Conservation (phyloP, 2,329 filamentous ascomycete genomes). For the Thielaviopsis ethacetica region DNA sequence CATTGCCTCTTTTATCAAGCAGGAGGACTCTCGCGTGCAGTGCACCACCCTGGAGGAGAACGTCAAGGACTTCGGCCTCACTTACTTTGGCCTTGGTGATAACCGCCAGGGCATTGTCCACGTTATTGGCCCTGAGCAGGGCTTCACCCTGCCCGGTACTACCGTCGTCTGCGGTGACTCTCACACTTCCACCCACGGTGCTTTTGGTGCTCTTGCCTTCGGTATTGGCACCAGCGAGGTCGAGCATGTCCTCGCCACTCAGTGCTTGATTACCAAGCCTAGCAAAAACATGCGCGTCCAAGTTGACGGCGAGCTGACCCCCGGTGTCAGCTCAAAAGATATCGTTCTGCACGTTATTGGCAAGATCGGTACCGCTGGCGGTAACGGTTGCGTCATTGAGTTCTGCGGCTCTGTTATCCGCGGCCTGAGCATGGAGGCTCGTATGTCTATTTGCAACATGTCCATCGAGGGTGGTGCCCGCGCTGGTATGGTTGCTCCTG, state of each 20-base stretch:
- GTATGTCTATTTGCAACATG: constrained; percentile 99
- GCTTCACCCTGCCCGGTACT: constrained; percentile 92
- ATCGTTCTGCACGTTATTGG: constrained; percentile 88
- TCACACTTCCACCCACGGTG: constrained; percentile 94
- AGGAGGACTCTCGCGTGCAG: constrained; percentile 84
- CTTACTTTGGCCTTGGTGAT: constrained; percentile 92
- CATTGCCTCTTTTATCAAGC: constrained; percentile 83
- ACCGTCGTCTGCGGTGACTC: constrained; percentile 97
- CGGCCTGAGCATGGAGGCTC: constrained; percentile 79
- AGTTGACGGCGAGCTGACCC: constrained; percentile 75
- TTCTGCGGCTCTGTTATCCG: constrained; percentile 93
- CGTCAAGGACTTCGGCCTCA: constrained; percentile 88
- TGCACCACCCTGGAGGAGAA: constrained; percentile 95
- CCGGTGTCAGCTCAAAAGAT: constrained; percentile 92
- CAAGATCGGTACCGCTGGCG: constrained; percentile 84
- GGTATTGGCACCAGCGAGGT: constrained; percentile 98
- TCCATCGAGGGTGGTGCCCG: constrained; percentile 90
- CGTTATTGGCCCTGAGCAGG: constrained; percentile 95
- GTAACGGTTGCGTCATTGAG: constrained; percentile 88
- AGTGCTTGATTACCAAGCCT: constrained; percentile 83
- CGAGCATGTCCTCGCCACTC: constrained; percentile 93
- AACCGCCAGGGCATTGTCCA: constrained; percentile 97
- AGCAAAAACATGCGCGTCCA: constrained; percentile 99
- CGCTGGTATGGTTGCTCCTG: constrained; percentile 92
- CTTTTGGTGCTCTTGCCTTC: constrained; percentile 86